Conservation (phyloP, 2,329 filamentous ascomycete genomes). For the Nakataea oryzae region DNA sequence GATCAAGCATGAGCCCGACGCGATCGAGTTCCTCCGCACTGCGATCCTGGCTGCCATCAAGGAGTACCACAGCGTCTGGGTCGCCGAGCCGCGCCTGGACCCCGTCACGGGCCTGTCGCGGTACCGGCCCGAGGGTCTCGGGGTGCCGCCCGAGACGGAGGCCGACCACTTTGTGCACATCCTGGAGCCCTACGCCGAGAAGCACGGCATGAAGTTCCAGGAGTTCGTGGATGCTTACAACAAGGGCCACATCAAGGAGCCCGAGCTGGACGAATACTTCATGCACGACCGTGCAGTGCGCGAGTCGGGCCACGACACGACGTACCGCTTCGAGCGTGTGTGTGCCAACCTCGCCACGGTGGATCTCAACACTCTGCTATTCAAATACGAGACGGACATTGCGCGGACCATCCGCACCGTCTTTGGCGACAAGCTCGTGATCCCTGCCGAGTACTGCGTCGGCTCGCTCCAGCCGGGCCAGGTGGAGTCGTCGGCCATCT, state of each 20-base stretch:
- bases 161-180: constrained; percentile 78
- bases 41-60: constrained; percentile 90
- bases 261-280: constrained; percentile 90
- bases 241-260: constrained; percentile 61
- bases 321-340: constrained; percentile 81
- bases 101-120: constrained; percentile 68
- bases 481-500: constrained; percentile 71
- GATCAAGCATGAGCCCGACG: constrained; percentile 76
- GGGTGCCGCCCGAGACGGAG: constrained; percentile 87
- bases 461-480: constrained; percentile 56
- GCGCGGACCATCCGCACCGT: constrained; percentile 72
- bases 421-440: constrained; percentile 72
- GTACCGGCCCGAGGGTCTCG: constrained; percentile 73
- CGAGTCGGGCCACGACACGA: constrained; percentile 94
- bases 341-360: constrained; percentile 86
- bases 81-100: constrained; percentile 66
- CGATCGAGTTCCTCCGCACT: constrained; percentile 68
- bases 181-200: constrained; percentile 70
- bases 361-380: constrained; percentile 87
- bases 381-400: constrained; percentile 96
- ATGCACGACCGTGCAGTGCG: constrained; percentile 90
- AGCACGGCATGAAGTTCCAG: constrained; percentile 70
- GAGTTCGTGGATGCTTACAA: constrained; percentile 90
- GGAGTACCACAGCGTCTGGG: constrained; percentile 90
- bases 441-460: constrained; percentile 74